Base-by-base conservation (phyloP, 306 rosid genomes). In the Medicago lupulina region DNA sequence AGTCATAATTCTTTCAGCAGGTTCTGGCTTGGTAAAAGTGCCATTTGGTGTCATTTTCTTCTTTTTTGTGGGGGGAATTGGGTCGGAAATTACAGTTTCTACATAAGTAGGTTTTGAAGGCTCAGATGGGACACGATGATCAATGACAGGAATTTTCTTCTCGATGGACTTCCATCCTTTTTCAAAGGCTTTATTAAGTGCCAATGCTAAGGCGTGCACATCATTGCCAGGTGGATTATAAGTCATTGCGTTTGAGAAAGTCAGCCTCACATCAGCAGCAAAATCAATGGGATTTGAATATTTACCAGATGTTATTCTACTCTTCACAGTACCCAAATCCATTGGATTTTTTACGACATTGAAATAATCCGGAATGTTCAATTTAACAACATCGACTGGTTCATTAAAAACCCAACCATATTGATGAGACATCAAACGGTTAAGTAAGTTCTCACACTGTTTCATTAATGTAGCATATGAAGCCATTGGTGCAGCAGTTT, bases 251-350 rank as follows among this genome's bases (percentile, higher is more conserved):
- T 94, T 94, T 31, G 90, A 79, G 77, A 91, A 94, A 16, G 98
- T 88, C 81, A 91, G 87, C 53, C 96, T 81, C 73, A 94, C 95
- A 82, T 94, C 97, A 21, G 87, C 88, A 78, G 95, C 94, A 86
- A 91, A 94, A 59, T 74, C 90, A 72, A 86, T 62, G 1, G 90
- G 96, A 80, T 65, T 80, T 3, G 87, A 77, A 74, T 91, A 94
- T 71, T 81, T 79, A 14, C 93, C 89, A 17, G 90, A 83, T 53
- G 84, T 43, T 16, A 91, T 17, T 84, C 83, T 91, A 73, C 84
- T 80, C 88, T 87, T 87, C 55, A 94, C 92, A 0, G 98, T 90
- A 39, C 98, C 96, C 85, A 94, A 71, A 84, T 94, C 98, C 98
- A 94, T 94, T 53, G 98, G 98, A 86, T 88, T 89, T 81, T 91